Base-by-base conservation (phyloP, 176 grass and related monocot species). In the Olyra latifolia region DNA sequence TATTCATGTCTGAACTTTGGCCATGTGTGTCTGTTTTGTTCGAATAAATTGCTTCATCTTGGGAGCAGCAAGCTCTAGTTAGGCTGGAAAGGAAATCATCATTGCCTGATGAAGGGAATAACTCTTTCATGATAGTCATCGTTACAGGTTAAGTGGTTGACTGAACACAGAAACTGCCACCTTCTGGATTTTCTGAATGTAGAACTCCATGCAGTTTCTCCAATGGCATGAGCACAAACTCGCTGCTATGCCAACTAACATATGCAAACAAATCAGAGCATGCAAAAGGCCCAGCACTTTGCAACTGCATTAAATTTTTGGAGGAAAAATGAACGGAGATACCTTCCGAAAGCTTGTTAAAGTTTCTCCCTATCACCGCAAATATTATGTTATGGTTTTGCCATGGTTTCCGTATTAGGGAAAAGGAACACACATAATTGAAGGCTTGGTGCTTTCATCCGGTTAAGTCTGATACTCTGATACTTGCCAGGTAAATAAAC, bases 41-140 rank as follows among this genome's bases (percentile, higher is more conserved):
- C 50, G 55, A 75, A 41, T 42, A 73, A 63, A 73, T 29, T 45
- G 49, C 14, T 43, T 57, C 64, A 80, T 58, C 40, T 57, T 45
- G 19, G 62, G 10, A 80, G 54, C 2, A 8, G 64, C 10, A 58
- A 44, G 11, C 23, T 50, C 16, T 78, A 40, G 29, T 66, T 65
- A 66, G 14, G 9, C 24, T 43, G 58, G 49, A 54, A 52, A 54
- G 8, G 6, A 50, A 65, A 65, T 65, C 32, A 39, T 15, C 62
- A 66, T 41, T 0, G 9, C 17, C 62, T 11, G 10, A 44, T 44
- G n/a, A 45, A 25, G 10, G 40, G n/a, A 69, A 69, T 8, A 69
- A 43, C 4, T 25, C 14, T 42, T 45, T 69, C 2, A 69, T 15
- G 41, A 25, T 24, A 45, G 41, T 69, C n/a, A 69, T 24, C 24